These are phyloP conservation scores for Fusarium coffeatum DNA, from an alignment of 2,329 filamentous ascomycete genomes.

Conservation along the genomic window DNA sequence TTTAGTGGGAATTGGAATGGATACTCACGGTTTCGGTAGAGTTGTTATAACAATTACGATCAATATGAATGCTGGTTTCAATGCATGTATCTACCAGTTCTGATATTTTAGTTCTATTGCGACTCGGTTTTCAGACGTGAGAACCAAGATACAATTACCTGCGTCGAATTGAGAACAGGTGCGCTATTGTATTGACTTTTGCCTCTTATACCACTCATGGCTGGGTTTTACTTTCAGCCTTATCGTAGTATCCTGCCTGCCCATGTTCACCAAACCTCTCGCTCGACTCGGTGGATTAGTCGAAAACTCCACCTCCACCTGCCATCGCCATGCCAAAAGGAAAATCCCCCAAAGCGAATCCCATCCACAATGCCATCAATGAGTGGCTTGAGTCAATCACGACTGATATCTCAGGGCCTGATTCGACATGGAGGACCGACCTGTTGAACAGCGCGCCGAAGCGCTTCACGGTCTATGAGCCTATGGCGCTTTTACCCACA, in stretches of 20 bases:
- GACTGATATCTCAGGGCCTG: not conserved
- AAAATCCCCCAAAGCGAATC: constrained; percentile 41
- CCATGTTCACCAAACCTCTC: not conserved
- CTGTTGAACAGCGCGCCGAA: constrained; percentile 62
- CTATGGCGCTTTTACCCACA: constrained; percentile 69
- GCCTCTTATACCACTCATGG: not conserved
- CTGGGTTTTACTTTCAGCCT: not conserved
- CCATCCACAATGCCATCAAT: constrained; percentile 49
- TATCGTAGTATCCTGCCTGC: not conserved
- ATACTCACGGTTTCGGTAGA: constrained; percentile 43
- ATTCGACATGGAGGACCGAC: constrained; percentile 33
- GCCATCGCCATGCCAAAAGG: constrained; percentile 45
- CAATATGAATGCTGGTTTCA: constrained; percentile 8
- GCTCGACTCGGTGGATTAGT: constrained; percentile 3
- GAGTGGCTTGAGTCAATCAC: constrained; percentile 45
- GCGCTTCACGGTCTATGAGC: constrained; percentile 70
- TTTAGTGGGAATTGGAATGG: constrained; percentile 44
- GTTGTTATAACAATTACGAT: constrained; percentile 36
- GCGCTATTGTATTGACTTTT: not conserved
- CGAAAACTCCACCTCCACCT: constrained; percentile 19
- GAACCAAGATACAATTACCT: not conserved
- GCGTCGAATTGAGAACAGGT: not conserved
- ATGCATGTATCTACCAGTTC: not conserved
- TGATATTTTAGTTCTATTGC: not conserved
- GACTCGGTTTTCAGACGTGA: not conserved